These are phyloP conservation scores for Bipolaris oryzae DNA, from an alignment of 2,329 filamentous ascomycete genomes.

Conservation along the genomic window DNA sequence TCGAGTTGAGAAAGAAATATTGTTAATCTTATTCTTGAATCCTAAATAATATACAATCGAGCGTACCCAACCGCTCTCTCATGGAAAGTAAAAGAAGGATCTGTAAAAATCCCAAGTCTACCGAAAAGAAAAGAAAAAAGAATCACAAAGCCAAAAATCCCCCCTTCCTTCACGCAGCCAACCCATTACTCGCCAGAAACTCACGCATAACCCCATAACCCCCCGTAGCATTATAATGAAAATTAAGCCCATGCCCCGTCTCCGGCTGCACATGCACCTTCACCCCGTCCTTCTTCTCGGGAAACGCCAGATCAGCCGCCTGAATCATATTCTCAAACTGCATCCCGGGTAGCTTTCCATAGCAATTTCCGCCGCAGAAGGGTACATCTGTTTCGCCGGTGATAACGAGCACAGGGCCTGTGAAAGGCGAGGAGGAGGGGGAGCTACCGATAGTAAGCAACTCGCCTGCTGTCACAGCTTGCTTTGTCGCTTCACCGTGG, in stretches of 20 bases:
- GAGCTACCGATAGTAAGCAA: slow-evolving; percentile 60
- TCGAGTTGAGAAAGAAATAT: too few species aligned
- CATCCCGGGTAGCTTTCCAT: background rate
- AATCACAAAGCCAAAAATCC: too few species aligned
- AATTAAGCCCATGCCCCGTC: slow-evolving; percentile 56
- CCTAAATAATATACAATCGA: too few species aligned
- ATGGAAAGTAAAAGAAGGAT: too few species aligned
- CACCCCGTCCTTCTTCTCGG: too few species aligned
- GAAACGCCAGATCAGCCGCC: slow-evolving; percentile 46
- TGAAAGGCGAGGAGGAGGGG: slow-evolving; percentile 49
- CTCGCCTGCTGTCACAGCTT: slow-evolving; percentile 65
- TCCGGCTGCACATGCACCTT: slow-evolving; percentile 58
- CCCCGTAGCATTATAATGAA: slow-evolving; percentile 51
- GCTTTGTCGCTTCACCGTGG: slow-evolving; percentile 55
- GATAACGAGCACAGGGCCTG: slow-evolving; percentile 64
- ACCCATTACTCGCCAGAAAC: slow-evolving; percentile 41
- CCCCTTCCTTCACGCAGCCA: too few species aligned
- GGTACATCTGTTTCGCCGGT: slow-evolving; percentile 60
- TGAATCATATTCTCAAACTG: slow-evolving; percentile 10
- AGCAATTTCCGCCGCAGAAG: slow-evolving; percentile 68
- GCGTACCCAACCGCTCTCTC: too few species aligned
- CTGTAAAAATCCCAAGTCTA: too few species aligned
- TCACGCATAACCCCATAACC: slow-evolving; percentile 49
- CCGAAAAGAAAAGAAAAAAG: background rate
- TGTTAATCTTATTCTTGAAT: too few species aligned